Evolutionary conservation across 495 filamentous ascomycete species (phyloP), one percentile per base, ranked within the genome.

Genomic region (Rhizodiscina lignyota): DNA sequence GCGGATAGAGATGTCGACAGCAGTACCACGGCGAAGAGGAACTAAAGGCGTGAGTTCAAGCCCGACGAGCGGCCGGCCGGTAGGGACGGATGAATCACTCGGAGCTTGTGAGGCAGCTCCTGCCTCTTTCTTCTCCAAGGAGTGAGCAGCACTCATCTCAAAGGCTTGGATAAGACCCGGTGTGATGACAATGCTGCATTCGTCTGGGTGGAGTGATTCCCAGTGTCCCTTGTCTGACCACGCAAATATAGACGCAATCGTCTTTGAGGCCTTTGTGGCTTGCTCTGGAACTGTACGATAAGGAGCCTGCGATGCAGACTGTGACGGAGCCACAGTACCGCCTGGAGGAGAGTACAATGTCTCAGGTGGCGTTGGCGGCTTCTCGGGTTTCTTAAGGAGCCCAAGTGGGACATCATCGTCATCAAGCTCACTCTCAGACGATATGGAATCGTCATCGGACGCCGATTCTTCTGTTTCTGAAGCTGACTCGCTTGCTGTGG

Each of bases 1-100:
- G 30, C 81, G 74, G 45, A 99, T 83, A 32, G 87, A 86, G 34
- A 99, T 84, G 51, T 99, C 89, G 21, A 96, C 67, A 16, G 79
- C 86, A 15, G 80, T 94, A 34, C 85, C 85, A 31, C 83, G 74
- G 41, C 87, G 75, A 29, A 94, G 71, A 44, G 80, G 77, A 11
- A 94, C 85, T 8, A 89, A 59, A 0, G 89, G 89, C 1, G 85
- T 94, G 12, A 99, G 68, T 45, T 87, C 78, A 12, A 91, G 66
- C 2, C 72, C 74, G 34, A 97, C 59, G 1, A 94, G 60, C 2
- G 83, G 82, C 2, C 64, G 60, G 19, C 54, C 59, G 35, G 18
- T 28, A 22, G 12, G 41, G 34, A 1, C 41, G 21, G 16, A 30
- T 20, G 29, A 37, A 28, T 64, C 58, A 56, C 54, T 17, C 56